Evolutionary conservation across 306 rosid species (phyloP), one percentile per base, ranked within the genome.

Genomic region (Vigna angularis): DNA sequence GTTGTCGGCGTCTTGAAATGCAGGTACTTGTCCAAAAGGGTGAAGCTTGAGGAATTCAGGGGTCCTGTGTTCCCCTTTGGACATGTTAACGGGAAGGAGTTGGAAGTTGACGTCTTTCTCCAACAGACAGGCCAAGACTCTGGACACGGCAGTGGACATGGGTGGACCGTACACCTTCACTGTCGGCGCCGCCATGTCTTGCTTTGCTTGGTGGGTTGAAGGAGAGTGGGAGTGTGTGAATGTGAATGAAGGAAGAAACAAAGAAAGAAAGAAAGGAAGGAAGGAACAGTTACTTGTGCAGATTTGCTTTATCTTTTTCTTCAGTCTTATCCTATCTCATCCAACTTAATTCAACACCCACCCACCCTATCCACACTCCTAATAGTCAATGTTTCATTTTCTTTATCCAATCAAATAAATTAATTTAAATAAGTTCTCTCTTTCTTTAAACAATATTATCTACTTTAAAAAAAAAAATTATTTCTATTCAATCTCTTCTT

Each of bases 21-120:
- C 97, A 2, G 97, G 98, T 12, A 94, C 98, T 89, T 94, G 97
- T 36, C 93, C 97, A 65, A 94, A 91, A 12, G 98, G 98, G 88
- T 64, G 97, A 57, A 92, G 83, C 79, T 90, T 85, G 78, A 89
- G 93, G 74, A 68, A 94, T 6, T 87, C 66, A 14, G 94, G 96
- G 64, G 76, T 86, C 83, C 84, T 92, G 79, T 94, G 98, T 77
- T 92, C 98, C 17, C 90, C 94, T 87, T 94, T 90, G 78, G 96
- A 52, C 92, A 94, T 84, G 90, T 92, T 82, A 12, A 94, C 49
- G 4, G 98, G 69, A 36, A 87, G 6, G 49, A 94, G 89, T 80
- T 89, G 89, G 69, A 88, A 92, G 24, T 77, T 72, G 13, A 92
- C 78, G 9, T 92, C 86, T 81, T 92, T 94, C 89, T 94, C 98